phyloP scores from a whole-genome alignment of 495 filamentous ascomycete species.

The Penicillium alfredii region DNA sequence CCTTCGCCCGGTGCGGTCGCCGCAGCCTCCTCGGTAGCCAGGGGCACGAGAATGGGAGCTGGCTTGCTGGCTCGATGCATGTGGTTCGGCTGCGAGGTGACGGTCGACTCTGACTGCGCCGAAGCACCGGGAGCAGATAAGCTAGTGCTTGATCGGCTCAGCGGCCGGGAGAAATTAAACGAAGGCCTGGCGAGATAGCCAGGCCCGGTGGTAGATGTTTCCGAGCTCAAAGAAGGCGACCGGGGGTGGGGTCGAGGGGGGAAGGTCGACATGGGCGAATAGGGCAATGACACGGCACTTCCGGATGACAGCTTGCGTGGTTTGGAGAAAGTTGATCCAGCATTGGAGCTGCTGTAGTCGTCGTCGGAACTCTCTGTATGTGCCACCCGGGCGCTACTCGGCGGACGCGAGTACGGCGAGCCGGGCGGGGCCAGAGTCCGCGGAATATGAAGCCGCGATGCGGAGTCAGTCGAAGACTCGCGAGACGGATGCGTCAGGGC shows the following conservation, averaged over 20 bases:
- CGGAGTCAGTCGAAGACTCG: constrained; percentile 41
- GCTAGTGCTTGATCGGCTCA: constrained; percentile 68
- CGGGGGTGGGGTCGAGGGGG: constrained; percentile 48
- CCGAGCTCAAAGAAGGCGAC: constrained; percentile 78
- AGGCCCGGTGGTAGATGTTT: constrained; percentile 55
- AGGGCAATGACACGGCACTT: constrained; percentile 55
- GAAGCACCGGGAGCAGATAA: constrained; percentile 40
- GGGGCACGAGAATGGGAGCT: constrained; percentile 33
- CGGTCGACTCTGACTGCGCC: constrained; percentile 20
- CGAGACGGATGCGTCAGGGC: constrained; percentile 23
- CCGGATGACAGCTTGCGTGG: constrained; percentile 59
- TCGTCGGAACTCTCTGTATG: constrained; percentile 62
- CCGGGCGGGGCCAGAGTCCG: constrained; percentile 49
- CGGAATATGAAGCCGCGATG: constrained; percentile 40
- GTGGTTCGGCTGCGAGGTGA: constrained; percentile 7
- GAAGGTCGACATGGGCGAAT: constrained; percentile 60
- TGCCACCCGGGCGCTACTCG: constrained; percentile 50
- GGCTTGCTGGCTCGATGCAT: constrained; percentile 37
- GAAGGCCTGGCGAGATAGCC: constrained; percentile 61
- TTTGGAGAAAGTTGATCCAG: constrained; percentile 47
- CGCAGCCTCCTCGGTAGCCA: constrained; percentile 18
- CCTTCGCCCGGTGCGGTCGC: constrained; percentile 13
- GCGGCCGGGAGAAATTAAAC: constrained; percentile 89
- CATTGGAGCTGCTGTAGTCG: constrained; percentile 48
- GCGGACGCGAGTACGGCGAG: constrained; percentile 50